A percentile compares a stretch with the other conserved stretches of the same genome.
phyloP scores from a whole-genome alignment of 225 moss, liverwort and hornwort genomes.

The Pseudoscleropodium purum region DNA sequence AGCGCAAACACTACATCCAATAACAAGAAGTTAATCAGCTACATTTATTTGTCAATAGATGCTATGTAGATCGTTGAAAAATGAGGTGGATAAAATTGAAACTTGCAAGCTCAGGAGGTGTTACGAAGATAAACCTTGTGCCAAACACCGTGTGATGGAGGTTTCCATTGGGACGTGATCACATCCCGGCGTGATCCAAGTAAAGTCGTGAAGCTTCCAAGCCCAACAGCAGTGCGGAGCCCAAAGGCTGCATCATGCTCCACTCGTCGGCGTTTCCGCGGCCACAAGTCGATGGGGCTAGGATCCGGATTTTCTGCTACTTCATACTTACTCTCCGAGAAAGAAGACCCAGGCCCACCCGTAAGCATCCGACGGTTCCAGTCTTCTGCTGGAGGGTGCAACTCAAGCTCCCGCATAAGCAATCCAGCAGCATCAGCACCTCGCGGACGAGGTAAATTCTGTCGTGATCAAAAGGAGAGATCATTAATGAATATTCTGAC shows the following conservation, averaged over 20 bases:
- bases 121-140: slow-evolving; percentile 57
- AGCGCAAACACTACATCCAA: slow-evolving; percentile 77
- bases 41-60: background rate
- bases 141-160: slow-evolving; percentile 70
- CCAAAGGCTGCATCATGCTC: slow-evolving; percentile 96
- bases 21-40: background rate
- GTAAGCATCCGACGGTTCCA: slow-evolving; percentile 64
- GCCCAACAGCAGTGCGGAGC: slow-evolving; percentile 68
- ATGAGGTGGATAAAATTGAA: background rate
- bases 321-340: slow-evolving; percentile 12
- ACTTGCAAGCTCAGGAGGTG: background rate
- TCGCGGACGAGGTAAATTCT: slow-evolving; percentile 87
- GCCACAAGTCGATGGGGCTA: slow-evolving; percentile 63
- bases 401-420: slow-evolving; percentile 95
- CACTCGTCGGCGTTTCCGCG: slow-evolving; percentile 67
- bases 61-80: background rate
- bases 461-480: background rate
- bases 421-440: slow-evolving; percentile 96
- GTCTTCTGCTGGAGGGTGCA: slow-evolving; percentile 94
- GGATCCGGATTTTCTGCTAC: slow-evolving; percentile 45
- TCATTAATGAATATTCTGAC: background rate
- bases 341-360: slow-evolving; percentile 34
- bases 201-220: slow-evolving; percentile 71
- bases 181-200: slow-evolving; percentile 92
- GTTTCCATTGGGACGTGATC: slow-evolving; percentile 72